Percentiles rank a stretch among this genome's conserved stretches.
phyloP scores from a whole-genome alignment of 495 filamentous ascomycete genomes.

The Geoglossum glabrum region DNA sequence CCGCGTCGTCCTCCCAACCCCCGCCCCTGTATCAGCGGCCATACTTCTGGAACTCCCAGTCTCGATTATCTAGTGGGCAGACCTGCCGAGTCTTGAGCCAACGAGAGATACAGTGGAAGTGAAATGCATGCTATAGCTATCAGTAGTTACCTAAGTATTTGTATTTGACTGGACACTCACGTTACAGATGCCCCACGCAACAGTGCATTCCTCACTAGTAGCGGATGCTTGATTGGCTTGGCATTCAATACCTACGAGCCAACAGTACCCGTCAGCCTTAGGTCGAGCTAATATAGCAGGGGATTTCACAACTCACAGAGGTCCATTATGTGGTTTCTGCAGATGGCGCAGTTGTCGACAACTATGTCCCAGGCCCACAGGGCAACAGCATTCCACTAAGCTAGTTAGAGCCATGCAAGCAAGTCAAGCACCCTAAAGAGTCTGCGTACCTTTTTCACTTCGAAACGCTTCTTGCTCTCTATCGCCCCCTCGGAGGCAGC shows the following conservation, averaged over 20 bases:
- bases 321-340: constrained; percentile 99
- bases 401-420: constrained; percentile 11
- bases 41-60: constrained; percentile 99
- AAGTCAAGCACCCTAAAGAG: background rate
- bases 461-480: constrained; percentile 81
- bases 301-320: constrained; percentile 43
- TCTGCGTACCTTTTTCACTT: constrained; percentile 79
- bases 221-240: constrained; percentile 98
- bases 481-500: constrained; percentile 23
- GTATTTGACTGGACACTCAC: constrained; percentile 29
- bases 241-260: constrained; percentile 98
- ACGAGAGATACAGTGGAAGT: constrained; percentile 98
- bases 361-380: constrained; percentile 99
- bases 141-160: constrained; percentile 8
- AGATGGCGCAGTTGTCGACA: constrained; percentile 98
- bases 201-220: constrained; percentile 93
- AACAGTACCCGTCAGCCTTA: too few species aligned
- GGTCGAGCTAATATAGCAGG: background rate
- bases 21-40: constrained; percentile 35
- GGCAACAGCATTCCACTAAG: constrained; percentile 95
- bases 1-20: background rate
- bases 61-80: constrained; percentile 91
- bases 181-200: constrained; percentile 98
- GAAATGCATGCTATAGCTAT: constrained; percentile 70
- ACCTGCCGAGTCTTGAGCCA: constrained; percentile 99